Conservation (phyloP, 495 filamentous ascomycete genomes). For the Penicillium egyptiacum region DNA sequence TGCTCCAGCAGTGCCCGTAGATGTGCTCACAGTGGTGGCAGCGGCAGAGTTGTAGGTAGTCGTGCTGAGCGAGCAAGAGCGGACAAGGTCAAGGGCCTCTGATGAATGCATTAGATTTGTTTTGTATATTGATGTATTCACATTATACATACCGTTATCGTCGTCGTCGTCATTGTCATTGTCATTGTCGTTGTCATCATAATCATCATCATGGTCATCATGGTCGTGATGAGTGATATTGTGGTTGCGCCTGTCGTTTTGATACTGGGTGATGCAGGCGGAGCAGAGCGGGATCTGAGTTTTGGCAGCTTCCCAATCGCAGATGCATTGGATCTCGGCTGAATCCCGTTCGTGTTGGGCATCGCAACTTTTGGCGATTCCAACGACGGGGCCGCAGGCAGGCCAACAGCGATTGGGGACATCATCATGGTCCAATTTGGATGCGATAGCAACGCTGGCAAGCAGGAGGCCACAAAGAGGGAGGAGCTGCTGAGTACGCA, state of each 20-base stretch:
- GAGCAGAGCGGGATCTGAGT: conserved; percentile 36
- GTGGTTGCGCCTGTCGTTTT: conserved; percentile 15
- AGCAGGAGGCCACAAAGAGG: conserved; percentile 32
- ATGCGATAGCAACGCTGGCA: conserved; percentile 25
- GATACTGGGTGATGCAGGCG: conserved; percentile 39
- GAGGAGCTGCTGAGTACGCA: conserved; percentile 31
- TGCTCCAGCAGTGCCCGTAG: conserved; percentile 14
- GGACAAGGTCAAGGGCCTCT: conserved; percentile 41
- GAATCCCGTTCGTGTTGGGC: conserved; percentile 28
- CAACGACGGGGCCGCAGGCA: conserved; percentile 31
- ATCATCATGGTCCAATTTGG: conserved; percentile 35
- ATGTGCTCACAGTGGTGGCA: conserved; percentile 17
- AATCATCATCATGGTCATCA: conserved; percentile 13
- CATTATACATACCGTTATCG: conserved; percentile 20
- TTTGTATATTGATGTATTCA: background rate
- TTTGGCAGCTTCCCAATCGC: conserved; percentile 29
- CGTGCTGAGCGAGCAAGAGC: conserved; percentile 32
- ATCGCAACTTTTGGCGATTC: conserved; percentile 31
- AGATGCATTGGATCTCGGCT: conserved; percentile 37
- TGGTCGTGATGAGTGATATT: conserved; percentile 16
- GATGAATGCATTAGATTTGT: conserved; percentile 2
- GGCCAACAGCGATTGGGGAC: conserved; percentile 35
- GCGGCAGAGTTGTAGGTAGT: conserved; percentile 33
- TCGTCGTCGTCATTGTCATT: conserved; percentile 20
- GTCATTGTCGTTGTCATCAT: conserved; percentile 8